Conservation (phyloP, 1,139 yeast species). For the Magnusiomyces suaveolens region DNA sequence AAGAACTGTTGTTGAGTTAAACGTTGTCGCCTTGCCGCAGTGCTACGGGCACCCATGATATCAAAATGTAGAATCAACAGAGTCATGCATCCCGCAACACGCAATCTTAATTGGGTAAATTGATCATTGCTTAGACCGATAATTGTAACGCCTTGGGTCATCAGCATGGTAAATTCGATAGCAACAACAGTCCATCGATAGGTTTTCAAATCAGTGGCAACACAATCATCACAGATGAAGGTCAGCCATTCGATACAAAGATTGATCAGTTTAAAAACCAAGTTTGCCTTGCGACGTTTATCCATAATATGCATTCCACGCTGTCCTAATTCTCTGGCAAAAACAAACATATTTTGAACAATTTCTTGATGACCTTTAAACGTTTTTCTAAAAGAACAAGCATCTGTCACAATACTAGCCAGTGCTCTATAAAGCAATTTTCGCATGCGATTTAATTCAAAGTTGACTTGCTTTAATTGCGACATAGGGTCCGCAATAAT, state of each 20-base stretch:
- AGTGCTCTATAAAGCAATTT: slow-evolving; percentile 63
- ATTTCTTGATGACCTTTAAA: slow-evolving; percentile 52
- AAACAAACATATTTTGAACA: slow-evolving; percentile 65
- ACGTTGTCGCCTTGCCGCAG: slow-evolving; percentile 48
- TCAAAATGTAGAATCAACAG: slow-evolving; percentile 89
- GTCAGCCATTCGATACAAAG: slow-evolving; percentile 85
- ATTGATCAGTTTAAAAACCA: slow-evolving; percentile 64
- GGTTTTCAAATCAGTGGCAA: slow-evolving; percentile 81
- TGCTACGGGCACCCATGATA: slow-evolving; percentile 95
- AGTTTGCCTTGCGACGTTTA: slow-evolving; percentile 53
- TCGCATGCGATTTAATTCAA: slow-evolving; percentile 59
- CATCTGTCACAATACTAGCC: slow-evolving; percentile 56
- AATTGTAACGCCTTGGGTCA: slow-evolving; percentile 85
- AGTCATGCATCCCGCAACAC: slow-evolving; percentile 93
- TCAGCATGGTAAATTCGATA: slow-evolving; percentile 89
- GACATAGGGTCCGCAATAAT: slow-evolving; percentile 52
- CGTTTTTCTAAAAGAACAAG: slow-evolving; percentile 40
- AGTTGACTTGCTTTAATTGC: slow-evolving; percentile 64
- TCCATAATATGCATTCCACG: slow-evolving; percentile 60
- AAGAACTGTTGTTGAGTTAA: slow-evolving; percentile 15
- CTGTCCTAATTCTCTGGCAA: slow-evolving; percentile 77
- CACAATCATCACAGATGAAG: slow-evolving; percentile 88
- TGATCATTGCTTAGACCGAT: slow-evolving; percentile 70
- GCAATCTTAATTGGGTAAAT: slow-evolving; percentile 59
- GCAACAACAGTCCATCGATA: slow-evolving; percentile 96